Conservation (phyloP, 371 early-diverging fungal genomes). For the Lichtheimia ornata region DNA sequence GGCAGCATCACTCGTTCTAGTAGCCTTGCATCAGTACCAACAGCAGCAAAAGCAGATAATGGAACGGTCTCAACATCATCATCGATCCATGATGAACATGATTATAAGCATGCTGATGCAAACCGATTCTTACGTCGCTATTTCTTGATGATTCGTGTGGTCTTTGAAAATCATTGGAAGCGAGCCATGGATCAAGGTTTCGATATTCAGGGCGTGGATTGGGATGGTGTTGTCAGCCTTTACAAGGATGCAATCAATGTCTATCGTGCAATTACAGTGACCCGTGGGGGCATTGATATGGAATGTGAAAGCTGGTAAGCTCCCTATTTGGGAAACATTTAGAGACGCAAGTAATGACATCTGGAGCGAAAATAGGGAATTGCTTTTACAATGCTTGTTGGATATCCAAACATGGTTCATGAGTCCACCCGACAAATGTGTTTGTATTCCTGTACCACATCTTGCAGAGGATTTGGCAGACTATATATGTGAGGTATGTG, state of each 20-base stretch:
- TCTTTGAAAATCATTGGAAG: slow-evolving; percentile 46
- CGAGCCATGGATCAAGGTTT: slow-evolving; percentile 16
- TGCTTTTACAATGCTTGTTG: slow-evolving; percentile 49
- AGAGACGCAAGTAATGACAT: background rate
- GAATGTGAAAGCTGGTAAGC: slow-evolving; percentile 65
- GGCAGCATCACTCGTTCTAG: slow-evolving; percentile 35
- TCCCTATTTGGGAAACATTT: background rate
- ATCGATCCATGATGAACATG: slow-evolving; percentile 14
- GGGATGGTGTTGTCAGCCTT: slow-evolving; percentile 50
- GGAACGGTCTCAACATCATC: slow-evolving; percentile 11
- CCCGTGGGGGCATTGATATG: slow-evolving; percentile 62
- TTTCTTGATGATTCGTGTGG: slow-evolving; percentile 52
- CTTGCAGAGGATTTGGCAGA: slow-evolving; percentile 60
- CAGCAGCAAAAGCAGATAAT: slow-evolving; percentile 5
- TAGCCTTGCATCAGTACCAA: slow-evolving; percentile 34
- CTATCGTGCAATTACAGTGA: slow-evolving; percentile 57
- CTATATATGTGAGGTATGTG: slow-evolving; percentile 56
- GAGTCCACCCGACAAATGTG: slow-evolving; percentile 50
- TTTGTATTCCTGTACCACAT: slow-evolving; percentile 42
- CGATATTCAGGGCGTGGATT: slow-evolving; percentile 33
- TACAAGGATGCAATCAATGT: slow-evolving; percentile 67
- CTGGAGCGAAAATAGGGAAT: slow-evolving; percentile 31
- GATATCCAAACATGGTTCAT: slow-evolving; percentile 60
- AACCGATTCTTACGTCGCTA: slow-evolving; percentile 64
- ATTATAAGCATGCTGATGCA: slow-evolving; percentile 45